Evolutionary conservation across 352 stramenopile genomes (phyloP), one percentile per base, ranked within the genome.

Genomic region (Phytophthora pisi): DNA sequence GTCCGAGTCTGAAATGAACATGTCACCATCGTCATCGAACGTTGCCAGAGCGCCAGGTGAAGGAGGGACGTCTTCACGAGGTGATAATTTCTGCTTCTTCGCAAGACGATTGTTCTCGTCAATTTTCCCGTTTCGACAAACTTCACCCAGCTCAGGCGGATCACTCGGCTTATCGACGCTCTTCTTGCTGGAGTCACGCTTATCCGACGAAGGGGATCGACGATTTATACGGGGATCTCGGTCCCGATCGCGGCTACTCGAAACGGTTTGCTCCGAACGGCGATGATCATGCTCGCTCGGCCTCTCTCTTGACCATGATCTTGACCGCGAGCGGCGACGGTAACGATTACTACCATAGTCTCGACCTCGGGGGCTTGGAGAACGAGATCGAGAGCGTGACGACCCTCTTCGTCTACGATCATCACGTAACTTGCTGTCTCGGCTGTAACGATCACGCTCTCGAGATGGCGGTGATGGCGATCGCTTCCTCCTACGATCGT

Each of bases 1-100:
- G 26, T 91, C 83, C 36, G 81, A 89, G 24, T 88, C 81, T 0
- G 73, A 77, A 51, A 91, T 86, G 51, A 77, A 86, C 24, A 72
- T 64, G 42, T 75, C 59, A 18, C 70, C 68, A 34, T 83, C 62
- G 8, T 65, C 68, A 65, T 65, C 68, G 64, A 79, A 81, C 8
- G 71, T 70, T 1, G 68, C 58, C 54, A 78, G 42, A 0, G 58
- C 57, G 3, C 56, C 57, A 49, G 64, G 18, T 31, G 57, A 56
- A 66, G 70, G 34, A 28, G 51, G 16, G 46, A 45, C 45, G 63
- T 55, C 49, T 23, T 11, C 31, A 20, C 30, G 51, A 40, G 53
- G 18, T 46, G 51, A 56, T 1, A n/a, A 57, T 26, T 77, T 75
- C 28, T 74, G 63, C 24, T 76, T 77, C 50, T 81, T 81, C 16